phyloP scores from a whole-genome alignment of 2,329 filamentous ascomycete species.

The Sclerotiophoma versabilis region DNA sequence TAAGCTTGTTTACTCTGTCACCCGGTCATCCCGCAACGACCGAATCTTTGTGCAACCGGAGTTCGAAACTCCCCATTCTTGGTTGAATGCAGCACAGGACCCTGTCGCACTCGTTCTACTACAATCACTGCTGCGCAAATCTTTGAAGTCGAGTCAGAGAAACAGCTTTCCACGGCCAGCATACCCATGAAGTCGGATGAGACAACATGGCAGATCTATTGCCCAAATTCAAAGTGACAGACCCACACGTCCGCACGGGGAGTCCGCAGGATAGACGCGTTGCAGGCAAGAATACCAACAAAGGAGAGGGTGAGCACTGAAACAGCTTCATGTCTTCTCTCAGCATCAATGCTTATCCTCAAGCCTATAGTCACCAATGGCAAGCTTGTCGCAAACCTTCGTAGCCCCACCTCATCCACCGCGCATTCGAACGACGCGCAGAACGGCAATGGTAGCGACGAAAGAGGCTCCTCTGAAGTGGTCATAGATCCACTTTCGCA shows the following conservation, averaged over 20 bases:
- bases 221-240: constrained; percentile 55
- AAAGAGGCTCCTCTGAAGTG: constrained; percentile 38
- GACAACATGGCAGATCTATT: constrained; percentile 49
- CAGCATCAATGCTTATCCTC: constrained; percentile 26
- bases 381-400: constrained; percentile 38
- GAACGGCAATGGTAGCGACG: constrained; percentile 29
- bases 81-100: constrained; percentile 2
- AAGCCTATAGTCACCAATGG: constrained; percentile 33
- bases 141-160: neutral
- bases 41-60: constrained; percentile 11
- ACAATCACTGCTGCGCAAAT: neutral
- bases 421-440: constrained; percentile 26
- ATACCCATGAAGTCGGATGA: constrained; percentile 24
- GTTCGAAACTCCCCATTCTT: neutral
- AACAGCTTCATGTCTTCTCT: constrained; percentile 12
- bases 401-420: constrained; percentile 32
- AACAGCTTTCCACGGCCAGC: neutral
- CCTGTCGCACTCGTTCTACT: neutral
- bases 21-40: constrained; percentile 16
- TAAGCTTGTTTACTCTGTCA: constrained; percentile 15
- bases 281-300: constrained; percentile 27
- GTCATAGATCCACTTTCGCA: constrained; percentile 73
- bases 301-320: constrained; percentile 32
- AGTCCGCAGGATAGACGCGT: constrained; percentile 42
- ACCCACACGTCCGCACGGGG: constrained; percentile 46